Evolutionary conservation across 78 protist species (phyloP).

Genomic region (Bigelowiella natans): DNA sequence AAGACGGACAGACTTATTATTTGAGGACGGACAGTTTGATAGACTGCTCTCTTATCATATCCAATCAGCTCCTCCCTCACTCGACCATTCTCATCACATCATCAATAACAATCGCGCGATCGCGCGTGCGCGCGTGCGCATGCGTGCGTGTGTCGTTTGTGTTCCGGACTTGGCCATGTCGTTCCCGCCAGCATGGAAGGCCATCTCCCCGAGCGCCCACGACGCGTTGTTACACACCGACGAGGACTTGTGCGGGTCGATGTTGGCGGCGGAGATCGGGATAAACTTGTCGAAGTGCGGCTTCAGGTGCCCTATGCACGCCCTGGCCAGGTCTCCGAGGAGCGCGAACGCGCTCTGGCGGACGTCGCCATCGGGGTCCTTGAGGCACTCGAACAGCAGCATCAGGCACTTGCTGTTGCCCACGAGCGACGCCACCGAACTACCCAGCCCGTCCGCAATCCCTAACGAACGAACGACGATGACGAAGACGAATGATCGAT

Average conservation of each 20-base stretch:
- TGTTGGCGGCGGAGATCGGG: background rate
- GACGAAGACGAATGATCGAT: slow-evolving; percentile 23
- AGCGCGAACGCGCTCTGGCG: background rate
- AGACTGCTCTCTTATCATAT: background rate
- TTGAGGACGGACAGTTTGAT: background rate
- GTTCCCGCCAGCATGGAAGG: slow-evolving; percentile 16
- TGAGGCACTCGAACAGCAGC: background rate
- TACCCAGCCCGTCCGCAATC: slow-evolving; percentile 56
- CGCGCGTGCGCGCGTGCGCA: background rate
- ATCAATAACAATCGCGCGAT: background rate
- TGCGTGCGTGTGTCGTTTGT: background rate
- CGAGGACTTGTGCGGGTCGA: slow-evolving; percentile 5
- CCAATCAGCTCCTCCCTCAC: background rate
- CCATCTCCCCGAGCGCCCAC: slow-evolving; percentile 76
- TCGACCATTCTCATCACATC: background rate
- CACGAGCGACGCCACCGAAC: slow-evolving; percentile 45
- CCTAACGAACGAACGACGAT: slow-evolving; percentile 63
- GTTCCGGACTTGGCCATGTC: background rate
- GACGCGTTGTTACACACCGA: slow-evolving; percentile 68
- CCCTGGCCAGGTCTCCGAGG: background rate
- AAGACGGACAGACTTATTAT: background rate
- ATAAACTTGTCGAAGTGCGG: background rate
- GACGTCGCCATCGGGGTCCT: background rate
- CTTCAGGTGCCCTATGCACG: background rate
- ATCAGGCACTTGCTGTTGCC: background rate